These are phyloP conservation scores for Venturiaceae sp. DNA, from an alignment of 2,329 filamentous ascomycete species.

Conservation along the genomic window DNA sequence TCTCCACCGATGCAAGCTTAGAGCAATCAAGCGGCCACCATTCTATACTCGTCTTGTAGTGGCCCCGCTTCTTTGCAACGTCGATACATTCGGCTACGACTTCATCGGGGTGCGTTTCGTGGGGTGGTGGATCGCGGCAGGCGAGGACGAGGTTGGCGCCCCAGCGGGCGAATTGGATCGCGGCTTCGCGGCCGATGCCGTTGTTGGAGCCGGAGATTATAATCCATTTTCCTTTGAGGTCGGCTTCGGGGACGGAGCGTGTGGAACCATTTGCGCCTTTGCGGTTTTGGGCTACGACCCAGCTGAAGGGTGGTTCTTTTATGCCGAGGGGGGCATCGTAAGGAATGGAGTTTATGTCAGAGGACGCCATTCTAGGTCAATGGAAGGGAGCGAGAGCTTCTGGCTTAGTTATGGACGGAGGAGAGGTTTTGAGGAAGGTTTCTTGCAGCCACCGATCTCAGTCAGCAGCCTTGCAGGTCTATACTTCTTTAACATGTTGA, in stretches of 20 bases:
- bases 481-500: not conserved
- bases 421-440: not conserved
- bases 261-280: constrained; percentile 6
- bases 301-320: not conserved
- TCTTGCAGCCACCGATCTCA: not conserved
- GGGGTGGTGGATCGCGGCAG: constrained; percentile 14
- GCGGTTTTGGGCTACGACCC: constrained; percentile 7
- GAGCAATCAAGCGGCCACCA: constrained; percentile 20
- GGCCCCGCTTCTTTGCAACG: constrained; percentile 5
- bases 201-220: constrained; percentile 16
- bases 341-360: constrained; percentile 10
- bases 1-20: constrained; percentile 16
- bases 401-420: no score
- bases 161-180: constrained; percentile 15
- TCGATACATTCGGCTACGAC: constrained; percentile 15
- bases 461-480: not conserved
- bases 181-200: constrained; percentile 19
- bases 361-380: not conserved
- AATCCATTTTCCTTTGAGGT: constrained; percentile 11
- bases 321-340: constrained; percentile 8
- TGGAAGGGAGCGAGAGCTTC: not conserved
- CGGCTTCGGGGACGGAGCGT: constrained; percentile 1
- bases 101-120: constrained; percentile 15
- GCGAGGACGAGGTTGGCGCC: constrained; percentile 19
- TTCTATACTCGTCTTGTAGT: constrained; percentile 12